Base-by-base conservation (phyloP, 1,139 yeast genomes). In the Sugiyamaella grinbergsii region DNA sequence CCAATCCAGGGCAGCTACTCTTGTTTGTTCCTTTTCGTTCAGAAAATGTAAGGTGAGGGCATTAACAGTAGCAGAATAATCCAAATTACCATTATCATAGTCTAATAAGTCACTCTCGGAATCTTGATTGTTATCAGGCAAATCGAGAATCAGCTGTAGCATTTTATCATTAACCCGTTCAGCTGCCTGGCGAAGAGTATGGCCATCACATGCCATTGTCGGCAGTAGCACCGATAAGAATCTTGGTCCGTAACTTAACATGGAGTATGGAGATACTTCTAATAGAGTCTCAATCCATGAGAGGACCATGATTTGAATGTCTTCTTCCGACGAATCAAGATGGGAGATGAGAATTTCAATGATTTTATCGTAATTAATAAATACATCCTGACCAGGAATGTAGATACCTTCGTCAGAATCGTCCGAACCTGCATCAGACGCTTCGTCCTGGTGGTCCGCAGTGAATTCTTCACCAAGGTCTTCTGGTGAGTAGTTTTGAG, bases 1-100 rank as follows among this genome's bases (percentile, higher is more conserved):
- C 98, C 98, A 94, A 58, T 91, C 96, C 42, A 94, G 72, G 16
- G 95, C 86, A 0, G 95, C 90, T 16, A 90, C 78, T 57, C 94
- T 75, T 0, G 97, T 87, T 31, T 84, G 81, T 57, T 89, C 96
- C 59, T 88, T 85, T 51, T 83, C 86, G 57, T 79, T 81, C 53
- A 80, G 68, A 54, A 84, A 80, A 58, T 83, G 87, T 29, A 79
- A 60, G 0, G 85, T 80, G 50, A 84, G 66, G 5, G 83, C 81
- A 54, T 80, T 82, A 31, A 83, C 81, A 4, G 83, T 76, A 2
- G 83, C 71, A 0, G 80, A 70, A 56, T 80, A 81, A 59, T 81
- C 81, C n/a, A 82, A 71, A 47, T 65, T 63, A 20, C 16, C 26
- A 33, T 47, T 38, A 33, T 44, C 54, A 6, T 26, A 50, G 10